Conservation (phyloP, 257 asterid species). For the Fraxinus pennsylvanica region DNA sequence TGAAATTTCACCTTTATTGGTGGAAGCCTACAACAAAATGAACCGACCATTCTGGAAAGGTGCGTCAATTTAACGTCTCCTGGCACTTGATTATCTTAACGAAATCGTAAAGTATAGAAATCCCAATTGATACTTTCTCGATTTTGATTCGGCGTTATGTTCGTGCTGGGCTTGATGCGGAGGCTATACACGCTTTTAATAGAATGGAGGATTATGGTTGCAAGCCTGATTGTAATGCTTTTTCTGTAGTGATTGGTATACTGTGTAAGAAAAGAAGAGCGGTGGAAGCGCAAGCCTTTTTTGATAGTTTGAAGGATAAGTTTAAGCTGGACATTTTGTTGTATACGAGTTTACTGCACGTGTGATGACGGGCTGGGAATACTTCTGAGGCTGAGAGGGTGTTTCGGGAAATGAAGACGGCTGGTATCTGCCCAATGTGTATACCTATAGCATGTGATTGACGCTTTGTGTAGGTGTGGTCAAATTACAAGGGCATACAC, state of each 20-base stretch:
- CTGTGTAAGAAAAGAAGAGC: conserved; percentile 75
- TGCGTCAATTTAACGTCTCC: conserved; percentile 70
- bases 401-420: conserved; percentile 68
- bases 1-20: conserved; percentile 7
- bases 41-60: conserved; percentile 69
- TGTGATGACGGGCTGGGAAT: conserved; percentile 80
- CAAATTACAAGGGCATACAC: conserved; percentile 85
- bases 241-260: conserved; percentile 61
- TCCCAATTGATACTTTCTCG: conserved; percentile 58
- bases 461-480: conserved; percentile 82
- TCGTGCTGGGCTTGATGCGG: conserved; percentile 73
- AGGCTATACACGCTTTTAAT: conserved; percentile 75
- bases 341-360: conserved; percentile 79
- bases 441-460: conserved; percentile 80
- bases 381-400: conserved; percentile 76
- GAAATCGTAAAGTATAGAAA: conserved; percentile 42
- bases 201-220: conserved; percentile 85
- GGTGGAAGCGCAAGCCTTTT: conserved; percentile 72
- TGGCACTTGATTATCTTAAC: conserved; percentile 66
- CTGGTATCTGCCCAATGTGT: conserved; percentile 68
- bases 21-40: conserved; percentile 60
- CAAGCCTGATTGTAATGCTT: conserved; percentile 60
- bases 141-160: conserved; percentile 74
- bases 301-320: conserved; percentile 68
- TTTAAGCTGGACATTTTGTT: conserved; percentile 79